Evolutionary conservation across 73 alveolate genomes (phyloP).

Genomic region (Tetrahymena borealis): DNA sequence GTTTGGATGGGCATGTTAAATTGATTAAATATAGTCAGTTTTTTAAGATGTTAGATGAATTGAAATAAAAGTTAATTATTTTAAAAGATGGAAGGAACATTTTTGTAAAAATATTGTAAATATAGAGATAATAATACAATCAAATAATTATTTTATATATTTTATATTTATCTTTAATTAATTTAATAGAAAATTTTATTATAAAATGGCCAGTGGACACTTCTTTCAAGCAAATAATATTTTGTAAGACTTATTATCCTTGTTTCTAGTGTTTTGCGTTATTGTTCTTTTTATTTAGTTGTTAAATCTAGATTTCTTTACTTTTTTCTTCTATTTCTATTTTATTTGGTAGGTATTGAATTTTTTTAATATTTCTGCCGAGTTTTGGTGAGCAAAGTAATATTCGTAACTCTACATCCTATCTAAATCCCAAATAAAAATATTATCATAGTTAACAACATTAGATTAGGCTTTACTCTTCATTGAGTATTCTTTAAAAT

Average conservation of each 20-base stretch:
- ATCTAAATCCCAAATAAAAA: background rate
- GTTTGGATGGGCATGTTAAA: too few relatives aligned
- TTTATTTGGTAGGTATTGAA: background rate
- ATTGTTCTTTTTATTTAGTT: background rate
- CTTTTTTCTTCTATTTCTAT: background rate
- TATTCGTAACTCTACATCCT: background rate
- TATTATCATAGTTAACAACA: background rate
- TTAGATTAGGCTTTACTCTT: background rate
- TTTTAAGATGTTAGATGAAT: too few relatives aligned
- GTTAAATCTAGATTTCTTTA: background rate
- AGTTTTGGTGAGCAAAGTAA: background rate
- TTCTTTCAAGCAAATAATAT: too few relatives aligned
- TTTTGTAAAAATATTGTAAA: too few relatives aligned
- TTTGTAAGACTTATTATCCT: background rate
- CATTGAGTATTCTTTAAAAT: background rate
- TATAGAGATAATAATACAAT: too few relatives aligned
- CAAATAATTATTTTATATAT: too few relatives aligned
- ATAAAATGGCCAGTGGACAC: too few relatives aligned
- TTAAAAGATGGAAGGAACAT: too few relatives aligned
- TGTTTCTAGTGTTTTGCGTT: background rate
- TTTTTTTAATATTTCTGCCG: background rate
- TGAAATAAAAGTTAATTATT: too few relatives aligned
- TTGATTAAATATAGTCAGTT: too few relatives aligned
- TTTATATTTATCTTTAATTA: too few relatives aligned
- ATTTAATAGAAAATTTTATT: too few relatives aligned